Base-by-base conservation (phyloP, 2,329 filamentous ascomycete species). In the Metarhizium guizhouense region DNA sequence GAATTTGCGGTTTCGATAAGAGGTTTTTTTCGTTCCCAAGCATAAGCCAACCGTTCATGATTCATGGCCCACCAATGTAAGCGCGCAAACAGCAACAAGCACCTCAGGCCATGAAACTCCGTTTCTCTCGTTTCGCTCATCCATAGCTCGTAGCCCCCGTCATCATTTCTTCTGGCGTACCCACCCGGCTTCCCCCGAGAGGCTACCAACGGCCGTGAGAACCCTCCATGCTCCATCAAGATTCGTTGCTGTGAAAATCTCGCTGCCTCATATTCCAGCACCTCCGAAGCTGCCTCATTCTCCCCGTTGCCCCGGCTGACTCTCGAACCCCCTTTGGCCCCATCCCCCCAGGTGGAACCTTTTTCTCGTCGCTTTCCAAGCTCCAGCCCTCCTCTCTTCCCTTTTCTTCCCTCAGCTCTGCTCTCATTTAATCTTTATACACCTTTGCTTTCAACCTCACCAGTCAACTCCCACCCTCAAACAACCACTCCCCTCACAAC, bases 321-420 rank as follows among this genome's bases (percentile, higher is more conserved):
- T 58, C 63, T 64, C 64, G 62, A 62, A 59, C 65, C 68, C 67
- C 66, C 61, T 62, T 51, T 54, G 53, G 60, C 58, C 57, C 56
- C 61, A 60, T 64, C 61, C 59, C 65, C 62, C 61, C 60, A 61
- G 61, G 68, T 72, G 69, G 68, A 65, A 59, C 67, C 66, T 54
- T 57, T 69, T 64, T 65, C 66, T 64, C 62, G 65, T 68, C 40
- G 64, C 64, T 63, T 62, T 67, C 65, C 66, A 64, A 67, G 68
- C 65, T 67, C 64, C 67, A 65, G 63, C 59, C 61, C 68, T 66
- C 68, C 63, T 68, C 66, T 72, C 68, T 70, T 70, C 70, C 68
- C 68, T 72, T 70, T 68, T 70, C 68, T 69, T 68, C 70, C 66
- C 56, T 54, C 57, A 40, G 49, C 42, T 62, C 60, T 64, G 64